phyloP scores from a whole-genome alignment of 2,329 filamentous ascomycete species.

The Paraphoma sp. region DNA sequence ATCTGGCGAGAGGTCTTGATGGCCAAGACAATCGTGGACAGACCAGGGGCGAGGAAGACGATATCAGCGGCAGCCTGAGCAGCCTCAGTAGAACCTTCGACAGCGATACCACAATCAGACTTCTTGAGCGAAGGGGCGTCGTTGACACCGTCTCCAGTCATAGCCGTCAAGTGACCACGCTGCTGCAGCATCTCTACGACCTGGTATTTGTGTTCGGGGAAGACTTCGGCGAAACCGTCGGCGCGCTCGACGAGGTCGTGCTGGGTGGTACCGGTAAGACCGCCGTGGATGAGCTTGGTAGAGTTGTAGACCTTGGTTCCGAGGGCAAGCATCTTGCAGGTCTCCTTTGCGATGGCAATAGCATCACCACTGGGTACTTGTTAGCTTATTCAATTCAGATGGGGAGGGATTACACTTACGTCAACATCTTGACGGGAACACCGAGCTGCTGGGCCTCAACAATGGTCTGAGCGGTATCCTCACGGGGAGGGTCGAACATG shows the following conservation, averaged over 20 bases:
- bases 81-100: constrained; percentile 74
- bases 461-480: constrained; percentile 80
- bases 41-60: constrained; percentile 75
- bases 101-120: constrained; percentile 76
- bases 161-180: constrained; percentile 74
- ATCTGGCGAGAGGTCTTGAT: constrained; percentile 79
- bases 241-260: constrained; percentile 79
- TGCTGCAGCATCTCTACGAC: constrained; percentile 79
- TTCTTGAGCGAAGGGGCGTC: constrained; percentile 77
- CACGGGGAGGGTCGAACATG: constrained; percentile 81
- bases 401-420: constrained; percentile 38
- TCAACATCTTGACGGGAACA: constrained; percentile 82
- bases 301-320: constrained; percentile 85
- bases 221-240: constrained; percentile 76
- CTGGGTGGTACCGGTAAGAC: constrained; percentile 74
- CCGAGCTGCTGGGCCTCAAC: constrained; percentile 77
- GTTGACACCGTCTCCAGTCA: constrained; percentile 79
- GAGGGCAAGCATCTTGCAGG: constrained; percentile 81
- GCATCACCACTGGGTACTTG: constrained; percentile 65
- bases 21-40: constrained; percentile 73
- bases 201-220: constrained; percentile 78
- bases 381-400: not conserved
- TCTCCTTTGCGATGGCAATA: constrained; percentile 81
- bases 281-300: constrained; percentile 77
- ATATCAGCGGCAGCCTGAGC: constrained; percentile 77